These are phyloP conservation scores for Corylus americana DNA, from an alignment of 306 rosid genomes.

Conservation along the genomic window DNA sequence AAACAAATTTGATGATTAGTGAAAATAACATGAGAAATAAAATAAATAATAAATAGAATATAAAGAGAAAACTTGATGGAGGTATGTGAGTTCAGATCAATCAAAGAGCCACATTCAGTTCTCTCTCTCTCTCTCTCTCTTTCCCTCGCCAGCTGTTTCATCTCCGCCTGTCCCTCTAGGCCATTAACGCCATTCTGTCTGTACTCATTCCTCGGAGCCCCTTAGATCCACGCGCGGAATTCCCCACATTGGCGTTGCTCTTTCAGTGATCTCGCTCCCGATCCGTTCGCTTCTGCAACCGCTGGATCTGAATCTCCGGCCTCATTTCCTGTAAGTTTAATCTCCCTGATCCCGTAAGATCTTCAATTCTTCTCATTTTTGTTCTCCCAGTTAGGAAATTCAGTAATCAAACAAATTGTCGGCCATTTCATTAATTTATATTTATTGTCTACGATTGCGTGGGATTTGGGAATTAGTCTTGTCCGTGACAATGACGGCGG, in stretches of 20 bases:
- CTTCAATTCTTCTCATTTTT: not conserved
- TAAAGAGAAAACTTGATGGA: not conserved
- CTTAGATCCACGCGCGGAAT: not conserved
- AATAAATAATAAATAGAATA: not conserved
- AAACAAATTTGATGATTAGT: not conserved
- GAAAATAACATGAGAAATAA: not conserved
- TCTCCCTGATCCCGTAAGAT: slow-evolving; percentile 5
- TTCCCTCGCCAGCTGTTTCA: slow-evolving; percentile 25
- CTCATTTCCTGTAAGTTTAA: slow-evolving; percentile 24
- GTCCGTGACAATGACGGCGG: slow-evolving; percentile 49
- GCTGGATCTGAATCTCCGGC: slow-evolving; percentile 22
- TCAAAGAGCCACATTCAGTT: not conserved
- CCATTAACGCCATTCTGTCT: not conserved
- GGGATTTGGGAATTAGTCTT: not conserved
- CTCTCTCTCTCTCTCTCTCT: not conserved
- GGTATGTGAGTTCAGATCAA: not conserved
- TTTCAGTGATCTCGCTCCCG: slow-evolving; percentile 31
- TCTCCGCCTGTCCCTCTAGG: not conserved
- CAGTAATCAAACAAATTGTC: not conserved
- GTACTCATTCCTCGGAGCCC: not conserved
- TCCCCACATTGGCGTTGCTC: not conserved
- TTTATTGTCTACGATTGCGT: not conserved
- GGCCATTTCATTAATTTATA: not conserved
- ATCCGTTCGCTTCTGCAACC: slow-evolving; percentile 22
- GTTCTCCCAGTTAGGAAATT: not conserved